Evolutionary conservation across 371 early-diverging fungal genomes (phyloP), one percentile per base, ranked within the genome.

Genomic region (Mortierella sp.): DNA sequence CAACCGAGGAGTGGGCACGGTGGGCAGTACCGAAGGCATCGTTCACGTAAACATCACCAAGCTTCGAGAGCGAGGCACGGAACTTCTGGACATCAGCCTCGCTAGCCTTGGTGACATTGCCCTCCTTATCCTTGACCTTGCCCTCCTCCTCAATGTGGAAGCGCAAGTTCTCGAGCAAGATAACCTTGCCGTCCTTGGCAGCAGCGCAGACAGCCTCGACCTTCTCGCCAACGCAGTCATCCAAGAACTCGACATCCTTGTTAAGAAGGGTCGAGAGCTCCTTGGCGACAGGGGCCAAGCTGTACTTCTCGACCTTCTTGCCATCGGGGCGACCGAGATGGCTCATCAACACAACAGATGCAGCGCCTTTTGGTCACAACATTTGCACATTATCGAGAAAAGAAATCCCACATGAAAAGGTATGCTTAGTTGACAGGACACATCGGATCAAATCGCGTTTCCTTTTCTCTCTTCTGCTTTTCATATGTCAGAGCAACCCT

Each of bases 1-100:
- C 97, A 93, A 98, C 97, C 57, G 99, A 98, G 65, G 93, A 93
- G 84, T 90, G 94, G 48, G 96, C 96, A 79, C 99, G 94, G 83
- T 99, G 99, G 64, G 99, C 97, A 49, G 98, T 97, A 64, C 99
- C 99, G 82, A 99, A 99, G 34, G 99, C 99, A 83, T 99, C 99
- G 86, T 98, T 98, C 60, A 99, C 91, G 75, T 96, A 97, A 62
- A 99, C 83, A 83, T 99, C 99, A 60, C 97, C 98, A 50, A 99
- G 90, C 67, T 89, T 91, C 69, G 94, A 89, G 69, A 99, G 92
- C 59, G 95, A 95, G 9, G 79, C 89, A 64, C 98, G 92, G 94
- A 99, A 98, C 59, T 80, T 84, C 51, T 90, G 84, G 79, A 98
- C 91, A 54, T 85, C 88, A 23, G 88, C 90, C 56, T 92, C 84